Evolutionary conservation across 2,329 filamentous ascomycete species (phyloP).

Genomic region (Dactylellina leptospora): DNA sequence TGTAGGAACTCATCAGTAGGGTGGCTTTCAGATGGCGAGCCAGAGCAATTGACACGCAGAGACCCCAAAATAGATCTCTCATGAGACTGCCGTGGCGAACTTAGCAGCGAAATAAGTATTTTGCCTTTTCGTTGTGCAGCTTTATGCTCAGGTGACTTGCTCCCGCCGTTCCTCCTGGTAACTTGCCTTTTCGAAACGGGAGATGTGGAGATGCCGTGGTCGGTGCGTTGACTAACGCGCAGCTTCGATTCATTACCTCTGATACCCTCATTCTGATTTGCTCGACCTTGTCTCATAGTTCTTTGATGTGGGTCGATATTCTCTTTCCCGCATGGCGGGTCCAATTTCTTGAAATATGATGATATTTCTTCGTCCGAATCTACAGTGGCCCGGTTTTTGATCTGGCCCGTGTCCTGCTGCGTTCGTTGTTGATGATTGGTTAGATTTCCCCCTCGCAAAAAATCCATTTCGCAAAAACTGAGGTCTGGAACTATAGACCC

Average conservation of each 20-base stretch:
- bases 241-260: too few relatives aligned
- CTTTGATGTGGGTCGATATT: not conserved
- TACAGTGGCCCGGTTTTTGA: not conserved
- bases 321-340: conserved; percentile 11
- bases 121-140: not conserved
- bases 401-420: not conserved
- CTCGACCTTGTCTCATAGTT: not conserved
- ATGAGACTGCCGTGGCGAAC: not conserved
- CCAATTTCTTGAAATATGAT: conserved; percentile 30
- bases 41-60: conserved; percentile 24
- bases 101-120: not conserved
- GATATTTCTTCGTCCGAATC: conserved; percentile 25
- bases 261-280: not conserved
- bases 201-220: too few relatives aligned
- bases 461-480: conserved; percentile 43
- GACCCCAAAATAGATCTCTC: conserved; percentile 5
- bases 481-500: conserved; percentile 38
- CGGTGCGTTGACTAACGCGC: too few relatives aligned
- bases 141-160: not conserved
- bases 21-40: not conserved
- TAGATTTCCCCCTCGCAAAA: conserved; percentile 13
- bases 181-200: not conserved
- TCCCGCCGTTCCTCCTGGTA: not conserved
- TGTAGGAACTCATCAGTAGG: not conserved
- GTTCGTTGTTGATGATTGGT: not conserved